Evolutionary conservation across 371 early-diverging fungal genomes (phyloP).

Genomic region (Massospora cicadina): DNA sequence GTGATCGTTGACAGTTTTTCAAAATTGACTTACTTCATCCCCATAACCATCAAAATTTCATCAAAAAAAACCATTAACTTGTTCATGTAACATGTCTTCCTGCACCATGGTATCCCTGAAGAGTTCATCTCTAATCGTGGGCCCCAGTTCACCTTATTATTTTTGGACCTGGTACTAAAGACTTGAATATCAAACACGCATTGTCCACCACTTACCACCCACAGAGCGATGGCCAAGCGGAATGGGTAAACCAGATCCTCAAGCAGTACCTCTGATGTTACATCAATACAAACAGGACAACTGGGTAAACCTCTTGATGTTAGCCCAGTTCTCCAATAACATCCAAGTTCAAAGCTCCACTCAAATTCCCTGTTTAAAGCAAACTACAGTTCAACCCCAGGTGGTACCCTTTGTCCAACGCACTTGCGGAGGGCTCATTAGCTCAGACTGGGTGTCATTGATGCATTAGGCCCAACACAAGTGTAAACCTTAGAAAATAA

Average conservation of each 20-base stretch:
- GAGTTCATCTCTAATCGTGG: slow-evolving; percentile 13
- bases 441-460: too few species aligned
- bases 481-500: too few species aligned
- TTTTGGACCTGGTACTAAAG: slow-evolving; percentile 17
- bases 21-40: slow-evolving; percentile 18
- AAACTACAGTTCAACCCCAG: slow-evolving; percentile 12
- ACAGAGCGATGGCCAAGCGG: slow-evolving; percentile 34
- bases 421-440: too few species aligned
- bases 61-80: slow-evolving; percentile 12
- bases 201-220: slow-evolving; percentile 25
- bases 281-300: slow-evolving; percentile 22
- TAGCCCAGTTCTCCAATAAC: slow-evolving; percentile 32
- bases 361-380: slow-evolving; percentile 18
- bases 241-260: slow-evolving; percentile 25
- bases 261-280: slow-evolving; percentile 28
- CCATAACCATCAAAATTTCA: slow-evolving; percentile 10
- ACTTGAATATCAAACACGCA: slow-evolving; percentile 16
- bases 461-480: too few species aligned
- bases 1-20: slow-evolving; percentile 26
- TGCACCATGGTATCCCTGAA: slow-evolving; percentile 13
- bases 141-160: slow-evolving; percentile 20
- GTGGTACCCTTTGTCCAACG: background rate
- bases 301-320: slow-evolving; percentile 24
- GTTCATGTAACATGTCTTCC: slow-evolving; percentile 14
- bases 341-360: slow-evolving; percentile 19